Conservation (phyloP, 192 early-diverging fungal species). For the Coemansia furcata region DNA sequence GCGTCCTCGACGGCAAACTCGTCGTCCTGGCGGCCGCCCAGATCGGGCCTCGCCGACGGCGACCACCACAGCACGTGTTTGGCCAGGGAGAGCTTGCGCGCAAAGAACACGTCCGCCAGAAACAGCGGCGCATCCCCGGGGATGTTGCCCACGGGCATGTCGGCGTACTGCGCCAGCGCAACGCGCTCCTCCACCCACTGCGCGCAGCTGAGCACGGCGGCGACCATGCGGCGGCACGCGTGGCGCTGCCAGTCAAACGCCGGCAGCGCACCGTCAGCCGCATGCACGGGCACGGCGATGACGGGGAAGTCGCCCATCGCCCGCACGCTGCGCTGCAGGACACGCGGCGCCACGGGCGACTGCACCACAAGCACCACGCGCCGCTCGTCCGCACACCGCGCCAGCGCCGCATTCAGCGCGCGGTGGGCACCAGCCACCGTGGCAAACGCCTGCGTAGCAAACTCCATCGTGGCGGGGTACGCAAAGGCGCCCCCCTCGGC, state of each 20-base stretch:
- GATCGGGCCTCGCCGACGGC: constrained; percentile 70
- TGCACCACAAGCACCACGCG: constrained; percentile 71
- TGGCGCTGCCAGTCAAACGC: constrained; percentile 84
- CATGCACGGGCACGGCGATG: constrained; percentile 66
- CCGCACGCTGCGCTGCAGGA: constrained; percentile 52
- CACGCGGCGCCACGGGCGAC: constrained; percentile 57
- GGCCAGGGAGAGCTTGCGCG: constrained; percentile 69
- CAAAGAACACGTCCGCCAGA: constrained; percentile 81
- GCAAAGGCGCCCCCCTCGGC: constrained; percentile 39
- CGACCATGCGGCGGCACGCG: constrained; percentile 68
- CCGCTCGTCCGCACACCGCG: constrained; percentile 59
- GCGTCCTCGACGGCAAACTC: constrained; percentile 10
- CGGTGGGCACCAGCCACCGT: constrained; percentile 28
- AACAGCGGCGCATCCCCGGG: constrained; percentile 75
- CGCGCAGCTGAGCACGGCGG: constrained; percentile 71
- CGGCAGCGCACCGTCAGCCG: constrained; percentile 69
- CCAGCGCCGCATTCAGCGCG: constrained; percentile 61
- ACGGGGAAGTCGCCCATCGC: constrained; percentile 69
- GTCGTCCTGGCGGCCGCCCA: constrained; percentile 72
- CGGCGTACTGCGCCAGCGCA: constrained; percentile 72
- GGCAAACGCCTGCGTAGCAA: constrained; percentile 26
- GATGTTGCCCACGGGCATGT: constrained; percentile 91
- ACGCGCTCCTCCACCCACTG: constrained; percentile 73
- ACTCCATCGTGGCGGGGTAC: constrained; percentile 39
- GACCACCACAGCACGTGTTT: constrained; percentile 94